These are phyloP conservation scores for Salvia splendens DNA, from an alignment of 257 asterid species.

Conservation along the genomic window DNA sequence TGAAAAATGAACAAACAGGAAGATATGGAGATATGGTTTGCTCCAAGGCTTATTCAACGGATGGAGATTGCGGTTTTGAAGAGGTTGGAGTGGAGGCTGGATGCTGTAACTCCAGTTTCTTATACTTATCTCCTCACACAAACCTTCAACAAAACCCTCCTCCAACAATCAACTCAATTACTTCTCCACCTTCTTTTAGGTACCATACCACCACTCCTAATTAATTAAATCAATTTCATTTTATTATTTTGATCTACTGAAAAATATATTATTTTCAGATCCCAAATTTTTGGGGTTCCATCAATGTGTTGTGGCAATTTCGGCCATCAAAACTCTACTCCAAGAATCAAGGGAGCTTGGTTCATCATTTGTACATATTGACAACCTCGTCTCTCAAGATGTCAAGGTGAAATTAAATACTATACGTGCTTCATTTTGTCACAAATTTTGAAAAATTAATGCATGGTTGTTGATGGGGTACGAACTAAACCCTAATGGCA, in stretches of 20 bases:
- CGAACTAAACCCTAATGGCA: too few relatives aligned
- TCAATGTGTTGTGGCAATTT: constrained; percentile 52
- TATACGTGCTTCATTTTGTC: background rate
- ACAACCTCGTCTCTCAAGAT: constrained; percentile 43
- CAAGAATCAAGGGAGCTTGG: constrained; percentile 32
- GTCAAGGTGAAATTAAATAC: constrained; percentile 42
- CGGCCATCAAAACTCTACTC: constrained; percentile 41
- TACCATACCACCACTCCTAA: constrained; percentile 3
- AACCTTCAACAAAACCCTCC: constrained; percentile 30
- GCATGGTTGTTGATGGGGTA: too few relatives aligned
- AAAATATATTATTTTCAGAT: constrained; percentile 40
- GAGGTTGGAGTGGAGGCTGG: constrained; percentile 58
- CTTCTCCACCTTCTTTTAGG: constrained; percentile 61
- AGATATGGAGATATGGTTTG: constrained; percentile 43
- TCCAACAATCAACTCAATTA: constrained; percentile 37
- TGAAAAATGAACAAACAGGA: constrained; percentile 23
- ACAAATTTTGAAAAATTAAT: background rate
- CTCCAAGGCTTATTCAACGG: constrained; percentile 39
- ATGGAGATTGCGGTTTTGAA: constrained; percentile 67
- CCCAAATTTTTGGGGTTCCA: constrained; percentile 48
- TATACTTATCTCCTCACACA: constrained; percentile 41
- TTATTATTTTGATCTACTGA: background rate
- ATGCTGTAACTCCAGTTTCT: constrained; percentile 57
- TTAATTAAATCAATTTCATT: background rate
- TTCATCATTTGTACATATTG: constrained; percentile 33